Conservation (phyloP, 2,329 filamentous ascomycete genomes). For the Fusarium brevicatenulatum region DNA sequence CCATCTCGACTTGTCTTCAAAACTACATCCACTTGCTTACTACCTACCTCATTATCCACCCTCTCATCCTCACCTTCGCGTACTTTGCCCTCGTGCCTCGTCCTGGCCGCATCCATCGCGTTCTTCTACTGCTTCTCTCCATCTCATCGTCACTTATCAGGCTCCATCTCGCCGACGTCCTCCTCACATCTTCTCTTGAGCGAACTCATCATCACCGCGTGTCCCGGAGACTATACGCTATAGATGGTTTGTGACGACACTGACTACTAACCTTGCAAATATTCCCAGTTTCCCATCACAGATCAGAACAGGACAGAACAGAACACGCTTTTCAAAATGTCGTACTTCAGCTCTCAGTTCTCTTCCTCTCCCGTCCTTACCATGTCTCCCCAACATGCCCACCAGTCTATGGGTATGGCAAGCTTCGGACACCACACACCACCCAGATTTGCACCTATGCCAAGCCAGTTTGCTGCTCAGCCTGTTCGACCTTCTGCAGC, state of each 20-base stretch:
- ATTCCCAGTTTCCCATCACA: constrained; percentile 32
- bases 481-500: constrained; percentile 45
- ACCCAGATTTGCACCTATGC: constrained; percentile 40
- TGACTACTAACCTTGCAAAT: constrained; percentile 47
- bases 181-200: constrained; percentile 2
- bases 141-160: not conserved
- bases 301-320: constrained; percentile 1
- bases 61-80: constrained; percentile 9
- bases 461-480: constrained; percentile 34
- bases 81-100: constrained; percentile 24
- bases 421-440: constrained; percentile 43
- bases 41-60: not conserved
- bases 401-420: constrained; percentile 48
- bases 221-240: constrained; percentile 23
- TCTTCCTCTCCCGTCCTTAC: constrained; percentile 58
- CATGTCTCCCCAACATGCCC: constrained; percentile 49
- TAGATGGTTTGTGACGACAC: constrained; percentile 48
- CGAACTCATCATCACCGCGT: constrained; percentile 26
- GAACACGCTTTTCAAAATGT: constrained; percentile 49
- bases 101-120: constrained; percentile 12
- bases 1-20: constrained; percentile 8
- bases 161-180: constrained; percentile 1
- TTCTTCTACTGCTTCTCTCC: constrained; percentile 3
- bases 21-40: not conserved
- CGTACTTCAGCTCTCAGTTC: constrained; percentile 56